Evolutionary conservation across 805 yeast genomes (phyloP).

Genomic region (Metschnikowia cubensis): DNA sequence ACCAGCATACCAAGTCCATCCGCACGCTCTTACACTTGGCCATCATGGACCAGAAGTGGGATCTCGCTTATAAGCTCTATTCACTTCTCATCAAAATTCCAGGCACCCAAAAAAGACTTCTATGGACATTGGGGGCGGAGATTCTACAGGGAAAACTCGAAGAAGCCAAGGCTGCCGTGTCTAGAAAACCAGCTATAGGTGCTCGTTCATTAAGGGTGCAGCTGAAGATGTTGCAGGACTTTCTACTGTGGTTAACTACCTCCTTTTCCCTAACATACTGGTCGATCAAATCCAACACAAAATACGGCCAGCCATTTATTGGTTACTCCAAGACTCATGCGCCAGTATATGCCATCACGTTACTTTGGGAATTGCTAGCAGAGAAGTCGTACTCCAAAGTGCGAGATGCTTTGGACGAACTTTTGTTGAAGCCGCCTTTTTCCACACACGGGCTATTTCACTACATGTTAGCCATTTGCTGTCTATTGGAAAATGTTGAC

Average conservation of each 20-base stretch:
- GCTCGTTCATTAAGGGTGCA: neutral
- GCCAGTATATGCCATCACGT: constrained; percentile 38
- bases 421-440: constrained; percentile 42
- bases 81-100: constrained; percentile 46
- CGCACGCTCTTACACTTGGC: constrained; percentile 46
- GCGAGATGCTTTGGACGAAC: constrained; percentile 31
- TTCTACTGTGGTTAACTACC: constrained; percentile 3
- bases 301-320: constrained; percentile 1
- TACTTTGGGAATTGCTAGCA: constrained; percentile 41
- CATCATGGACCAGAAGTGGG: constrained; percentile 51
- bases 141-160: constrained; percentile 30
- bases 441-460: constrained; percentile 38
- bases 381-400: constrained; percentile 33
- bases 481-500: constrained; percentile 22
- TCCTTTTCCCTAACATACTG: neutral
- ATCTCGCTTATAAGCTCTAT: constrained; percentile 49
- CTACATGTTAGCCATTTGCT: constrained; percentile 32
- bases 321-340: constrained; percentile 33
- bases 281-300: neutral
- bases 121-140: constrained; percentile 66
- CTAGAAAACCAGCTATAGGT: neutral
- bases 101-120: constrained; percentile 46
- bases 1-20: constrained; percentile 20
- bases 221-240: constrained; percentile 1
- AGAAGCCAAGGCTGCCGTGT: constrained; percentile 3